Percentiles rank a stretch among this genome's conserved stretches.
These are phyloP conservation scores for Balamuthia mandrillaris DNA, from an alignment of 208 protist species.

Conservation along the genomic window DNA sequence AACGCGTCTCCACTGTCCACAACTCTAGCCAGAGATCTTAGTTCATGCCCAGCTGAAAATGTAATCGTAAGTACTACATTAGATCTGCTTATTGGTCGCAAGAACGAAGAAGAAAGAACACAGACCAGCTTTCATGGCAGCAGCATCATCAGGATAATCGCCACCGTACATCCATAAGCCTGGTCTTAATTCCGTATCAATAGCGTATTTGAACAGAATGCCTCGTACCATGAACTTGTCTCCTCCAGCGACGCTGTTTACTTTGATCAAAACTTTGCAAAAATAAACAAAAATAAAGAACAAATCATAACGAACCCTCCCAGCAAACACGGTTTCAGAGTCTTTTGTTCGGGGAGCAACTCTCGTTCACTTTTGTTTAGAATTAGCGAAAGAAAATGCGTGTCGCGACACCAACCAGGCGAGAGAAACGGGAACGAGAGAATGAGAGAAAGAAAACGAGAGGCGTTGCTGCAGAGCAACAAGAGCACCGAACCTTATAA, in stretches of 20 bases:
- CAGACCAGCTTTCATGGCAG: constrained; percentile 30
- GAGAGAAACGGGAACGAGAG: background rate
- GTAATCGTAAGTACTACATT: background rate
- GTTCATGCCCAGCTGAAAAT: background rate
- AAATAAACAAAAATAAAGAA: background rate
- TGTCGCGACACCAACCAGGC: background rate
- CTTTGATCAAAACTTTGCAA: background rate
- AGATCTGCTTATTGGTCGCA: background rate
- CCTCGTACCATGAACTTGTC: constrained; percentile 45
- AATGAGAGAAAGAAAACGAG: background rate
- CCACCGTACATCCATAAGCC: constrained; percentile 28
- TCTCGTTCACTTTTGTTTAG: background rate
- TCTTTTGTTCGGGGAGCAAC: background rate
- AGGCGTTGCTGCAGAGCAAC: background rate
- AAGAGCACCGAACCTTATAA: constrained; percentile 33
- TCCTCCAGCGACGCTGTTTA: constrained; percentile 42
- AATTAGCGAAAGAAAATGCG: background rate
- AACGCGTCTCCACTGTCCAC: constrained; percentile 12
- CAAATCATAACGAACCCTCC: background rate
- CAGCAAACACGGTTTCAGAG: background rate
- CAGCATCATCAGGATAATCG: constrained; percentile 1
- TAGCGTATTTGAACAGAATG: constrained; percentile 44
- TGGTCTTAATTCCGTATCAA: background rate
- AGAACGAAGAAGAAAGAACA: background rate
- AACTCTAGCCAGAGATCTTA: background rate